Conservation (phyloP, 2,329 filamentous ascomycete species). For the Calycina herbarum region DNA sequence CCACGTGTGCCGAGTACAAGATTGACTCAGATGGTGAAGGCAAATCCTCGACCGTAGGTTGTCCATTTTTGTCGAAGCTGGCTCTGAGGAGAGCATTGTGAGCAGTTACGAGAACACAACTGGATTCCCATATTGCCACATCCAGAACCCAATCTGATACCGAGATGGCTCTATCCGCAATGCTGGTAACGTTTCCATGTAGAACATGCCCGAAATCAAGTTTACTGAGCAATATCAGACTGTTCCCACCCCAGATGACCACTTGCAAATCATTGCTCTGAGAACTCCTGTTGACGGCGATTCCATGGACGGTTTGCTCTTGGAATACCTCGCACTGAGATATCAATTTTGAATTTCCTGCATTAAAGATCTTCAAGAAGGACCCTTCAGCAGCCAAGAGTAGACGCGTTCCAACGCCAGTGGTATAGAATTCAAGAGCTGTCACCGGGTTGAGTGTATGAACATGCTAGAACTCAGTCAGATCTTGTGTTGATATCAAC, state of each 20-base stretch:
- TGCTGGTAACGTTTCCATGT: conserved; percentile 16
- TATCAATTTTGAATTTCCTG: conserved; percentile 38
- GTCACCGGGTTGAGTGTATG: conserved; percentile 53
- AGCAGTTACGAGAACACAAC: conserved; percentile 71
- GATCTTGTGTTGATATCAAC: background rate
- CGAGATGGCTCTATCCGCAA: conserved; percentile 41
- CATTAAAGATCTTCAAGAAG: conserved; percentile 53
- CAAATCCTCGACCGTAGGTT: conserved; percentile 47
- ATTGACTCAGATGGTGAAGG: conserved; percentile 75
- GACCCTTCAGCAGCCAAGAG: conserved; percentile 62
- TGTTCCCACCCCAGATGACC: conserved; percentile 71
- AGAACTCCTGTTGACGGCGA: conserved; percentile 45
- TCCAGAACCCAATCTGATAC: conserved; percentile 79
- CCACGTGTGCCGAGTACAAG: conserved; percentile 79
- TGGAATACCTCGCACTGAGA: conserved; percentile 56
- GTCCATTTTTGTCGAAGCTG: conserved; percentile 31
- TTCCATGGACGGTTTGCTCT: conserved; percentile 73
- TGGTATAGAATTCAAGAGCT: conserved; percentile 54
- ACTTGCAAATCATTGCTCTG: conserved; percentile 36
- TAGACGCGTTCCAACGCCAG: conserved; percentile 38
- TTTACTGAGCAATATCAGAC: conserved; percentile 41
- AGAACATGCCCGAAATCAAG: conserved; percentile 26
- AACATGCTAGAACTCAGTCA: conserved; percentile 31
- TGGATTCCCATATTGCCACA: conserved; percentile 52
- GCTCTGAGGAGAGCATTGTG: conserved; percentile 77